phyloP scores from a whole-genome alignment of 2,329 filamentous ascomycete genomes.

The Pseudogymnoascus verrucosus region DNA sequence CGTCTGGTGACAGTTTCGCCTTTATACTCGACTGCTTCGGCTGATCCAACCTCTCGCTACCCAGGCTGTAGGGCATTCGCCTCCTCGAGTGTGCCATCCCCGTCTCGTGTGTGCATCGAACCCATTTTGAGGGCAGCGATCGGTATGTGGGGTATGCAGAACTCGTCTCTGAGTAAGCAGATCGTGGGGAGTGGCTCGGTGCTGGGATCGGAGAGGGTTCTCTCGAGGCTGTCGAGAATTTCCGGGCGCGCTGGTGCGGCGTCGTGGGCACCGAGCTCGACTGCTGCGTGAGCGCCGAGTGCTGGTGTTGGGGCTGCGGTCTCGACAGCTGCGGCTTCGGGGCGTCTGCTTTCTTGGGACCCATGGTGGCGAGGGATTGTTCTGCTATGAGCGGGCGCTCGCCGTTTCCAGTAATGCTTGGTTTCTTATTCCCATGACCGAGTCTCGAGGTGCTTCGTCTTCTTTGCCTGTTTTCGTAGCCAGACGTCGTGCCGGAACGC shows the following conservation, averaged over 20 bases:
- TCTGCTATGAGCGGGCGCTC: slow-evolving; percentile 55
- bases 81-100: slow-evolving; percentile 72
- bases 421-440: slow-evolving; percentile 52
- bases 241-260: slow-evolving; percentile 78
- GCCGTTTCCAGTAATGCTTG: slow-evolving; percentile 49
- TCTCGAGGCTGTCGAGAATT: slow-evolving; percentile 71
- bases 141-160: slow-evolving; percentile 61
- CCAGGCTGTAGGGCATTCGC: slow-evolving; percentile 85
- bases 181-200: slow-evolving; percentile 77
- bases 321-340: slow-evolving; percentile 22
- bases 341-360: slow-evolving; percentile 26
- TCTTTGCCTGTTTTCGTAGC: slow-evolving; percentile 23
- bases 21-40: slow-evolving; percentile 66
- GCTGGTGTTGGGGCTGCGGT: slow-evolving; percentile 36
- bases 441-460: slow-evolving; percentile 42
- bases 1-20: slow-evolving; percentile 59
- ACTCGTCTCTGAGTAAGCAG: slow-evolving; percentile 83
- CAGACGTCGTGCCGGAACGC: slow-evolving; percentile 49
- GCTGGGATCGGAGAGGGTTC: slow-evolving; percentile 72
- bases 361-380: slow-evolving; percentile 27
- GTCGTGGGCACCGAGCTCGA: slow-evolving; percentile 92
- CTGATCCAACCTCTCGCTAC: slow-evolving; percentile 68
- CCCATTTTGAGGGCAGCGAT: slow-evolving; percentile 49
- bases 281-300: slow-evolving; percentile 48
- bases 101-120: slow-evolving; percentile 82